Base-by-base conservation (phyloP, 1,284 basidiomycete genomes). In the Chiua sp. region DNA sequence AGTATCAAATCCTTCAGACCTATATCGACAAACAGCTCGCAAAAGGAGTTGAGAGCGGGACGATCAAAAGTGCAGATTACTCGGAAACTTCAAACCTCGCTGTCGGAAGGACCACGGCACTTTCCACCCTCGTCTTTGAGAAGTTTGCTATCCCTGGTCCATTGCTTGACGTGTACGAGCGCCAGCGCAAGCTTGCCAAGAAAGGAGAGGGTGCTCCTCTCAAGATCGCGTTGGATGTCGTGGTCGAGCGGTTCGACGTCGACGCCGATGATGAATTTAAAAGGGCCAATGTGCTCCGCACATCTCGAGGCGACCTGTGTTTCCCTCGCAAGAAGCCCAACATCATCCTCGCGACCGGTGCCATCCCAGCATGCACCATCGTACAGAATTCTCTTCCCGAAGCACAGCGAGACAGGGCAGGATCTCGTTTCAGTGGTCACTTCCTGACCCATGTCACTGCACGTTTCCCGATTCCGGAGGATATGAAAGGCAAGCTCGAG, bases 121-220 rank as follows among this genome's bases (percentile, higher is more conserved):
- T 47, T 48, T 68, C 59, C 54, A 64, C 53, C 3, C 23, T 68
- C 26, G 55, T 46, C 10, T 72, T 71, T 51, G 65, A 59, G 47
- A 72, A 72, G 61, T 69, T 72, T 56, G 66, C 70, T n/a, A 72
- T 69, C 7, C 69, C 70, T 10, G 70, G 70, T 13, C 70, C 70
- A 37, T 59, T 72, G 13, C 58, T 72, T 4, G 56, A 51, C 20
- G 20, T 72, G 10, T 64, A 67, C 53, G 62, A 72, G 49, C 54
- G 57, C 35, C 71, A 72, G 48, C 67, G 60, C 26, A 48, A 60
- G 42, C 68, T 61, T 15, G 66, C 61, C 23, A 57, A 60, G 39
- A 44, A 33, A 15, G 58, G 55, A n/a, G 37, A 59, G 18, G 71
- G 67, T 23, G 49, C 50, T 47, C 54, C 60, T 20, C 51, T 62